Base-by-base conservation (phyloP, 225 moss, liverwort and hornwort genomes). In the Physcomitrellopsis africana region DNA sequence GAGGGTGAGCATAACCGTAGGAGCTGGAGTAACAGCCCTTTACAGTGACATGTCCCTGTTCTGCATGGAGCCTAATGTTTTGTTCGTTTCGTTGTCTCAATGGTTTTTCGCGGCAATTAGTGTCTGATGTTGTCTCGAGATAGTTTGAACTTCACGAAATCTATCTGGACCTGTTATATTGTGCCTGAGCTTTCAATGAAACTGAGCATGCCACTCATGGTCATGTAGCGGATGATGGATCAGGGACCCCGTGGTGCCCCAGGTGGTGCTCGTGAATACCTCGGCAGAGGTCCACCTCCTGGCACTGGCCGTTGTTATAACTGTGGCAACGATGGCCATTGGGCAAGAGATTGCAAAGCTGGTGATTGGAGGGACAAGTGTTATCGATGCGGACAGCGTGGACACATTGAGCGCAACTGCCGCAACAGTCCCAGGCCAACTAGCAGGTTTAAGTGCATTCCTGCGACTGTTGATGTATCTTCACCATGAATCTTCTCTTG, bases 341-440 rank as follows among this genome's bases (percentile, higher is more conserved):
- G 97, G 97, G 97, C 99, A 43, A 85, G 95, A 72, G 99, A 99
- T 67, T 99, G 99, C 80, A 99, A 99, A 68, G 95, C 99, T 17
- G 99, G 99, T 1, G 99, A 99, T 71, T 99, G 99, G 99, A 90
- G 99, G 48, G 95, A 99, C 80, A 99, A 99, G 75, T 99, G 99
- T 81, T 99, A 99, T 62, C 85, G 99, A 8, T 99, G 99, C 64
- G 99, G 99, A 12, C 95, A 99, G 60, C 92, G 95, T 44, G 99
- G 99, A 13, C 99, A 99, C 72, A 99, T 99, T 22, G 99, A 99
- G 78, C 86, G 99, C 42, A 99, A 99, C 54, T 99, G 99, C 66
- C 93, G 99, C 22, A 99, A 99, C 59, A 99, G 99, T 47, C 99
- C 99, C 11, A 90, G 90, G 32, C 95, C 95, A 17, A 85, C 89